phyloP scores from a whole-genome alignment of 345 rosid genomes.

The Erysimum cheiranthoides region DNA sequence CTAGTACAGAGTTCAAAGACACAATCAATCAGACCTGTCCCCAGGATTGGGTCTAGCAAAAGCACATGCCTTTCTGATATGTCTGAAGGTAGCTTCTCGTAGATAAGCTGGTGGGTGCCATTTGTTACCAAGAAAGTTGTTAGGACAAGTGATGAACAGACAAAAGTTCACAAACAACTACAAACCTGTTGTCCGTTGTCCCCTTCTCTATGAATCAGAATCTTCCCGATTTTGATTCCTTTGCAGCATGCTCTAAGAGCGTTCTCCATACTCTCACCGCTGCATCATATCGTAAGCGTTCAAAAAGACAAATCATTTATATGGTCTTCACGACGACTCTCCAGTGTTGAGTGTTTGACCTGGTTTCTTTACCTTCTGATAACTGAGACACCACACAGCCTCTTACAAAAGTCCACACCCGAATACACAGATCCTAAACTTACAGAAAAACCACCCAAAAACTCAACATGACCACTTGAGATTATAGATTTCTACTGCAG shows the following conservation, averaged over 20 bases:
- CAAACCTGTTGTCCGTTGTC: conserved; percentile 89
- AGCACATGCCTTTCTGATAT: conserved; percentile 88
- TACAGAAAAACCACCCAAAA: not conserved
- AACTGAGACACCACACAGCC: conserved; percentile 91
- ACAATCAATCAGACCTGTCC: conserved; percentile 67
- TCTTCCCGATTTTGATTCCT: conserved; percentile 95
- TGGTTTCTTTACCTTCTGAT: conserved; percentile 70
- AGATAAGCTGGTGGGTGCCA: conserved; percentile 66
- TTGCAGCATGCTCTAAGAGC: conserved; percentile 96
- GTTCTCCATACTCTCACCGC: conserved; percentile 99
- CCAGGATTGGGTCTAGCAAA: conserved; percentile 88
- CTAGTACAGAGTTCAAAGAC: conserved; percentile 6
- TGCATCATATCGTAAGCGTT: conserved; percentile 23
- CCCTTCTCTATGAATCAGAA: conserved; percentile 94
- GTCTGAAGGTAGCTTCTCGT: conserved; percentile 86
- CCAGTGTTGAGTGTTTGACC: not conserved
- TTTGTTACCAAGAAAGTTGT: conserved; percentile 15
- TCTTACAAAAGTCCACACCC: conserved; percentile 96
- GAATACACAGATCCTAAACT: conserved; percentile 84
- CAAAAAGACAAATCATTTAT: not conserved
- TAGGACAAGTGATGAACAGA: conserved; percentile 15
- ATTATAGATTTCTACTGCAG: not conserved
- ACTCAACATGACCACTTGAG: too few species aligned
- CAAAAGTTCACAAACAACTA: conserved; percentile 51
- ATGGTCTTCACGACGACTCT: not conserved